These are phyloP conservation scores for Chytriomyces confervae DNA, from an alignment of 192 early-diverging fungal species.

Conservation along the genomic window DNA sequence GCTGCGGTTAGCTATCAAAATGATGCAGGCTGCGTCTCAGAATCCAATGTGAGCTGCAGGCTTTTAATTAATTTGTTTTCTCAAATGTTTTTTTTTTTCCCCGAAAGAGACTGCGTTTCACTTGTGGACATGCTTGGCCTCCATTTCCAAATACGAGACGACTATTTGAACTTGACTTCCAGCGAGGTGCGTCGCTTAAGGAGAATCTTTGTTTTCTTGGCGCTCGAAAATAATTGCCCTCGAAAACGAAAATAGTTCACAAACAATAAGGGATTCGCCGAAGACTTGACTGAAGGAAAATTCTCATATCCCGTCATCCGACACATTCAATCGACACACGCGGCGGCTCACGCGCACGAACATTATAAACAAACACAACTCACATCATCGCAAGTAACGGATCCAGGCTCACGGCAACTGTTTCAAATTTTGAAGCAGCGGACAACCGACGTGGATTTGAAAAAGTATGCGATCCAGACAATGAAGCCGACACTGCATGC, in stretches of 20 bases:
- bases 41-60: background rate
- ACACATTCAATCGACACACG: constrained; percentile 69
- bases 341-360: constrained; percentile 89
- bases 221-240: constrained; percentile 1
- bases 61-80: background rate
- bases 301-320: constrained; percentile 96
- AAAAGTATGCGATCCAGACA: constrained; percentile 82
- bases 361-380: constrained; percentile 91
- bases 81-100: background rate
- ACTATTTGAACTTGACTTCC: constrained; percentile 93
- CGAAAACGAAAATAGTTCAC: constrained; percentile 78
- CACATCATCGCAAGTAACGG: constrained; percentile 67
- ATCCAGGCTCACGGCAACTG: constrained; percentile 78
- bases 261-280: constrained; percentile 96
- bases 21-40: constrained; percentile 79
- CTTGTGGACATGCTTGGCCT: constrained; percentile 90
- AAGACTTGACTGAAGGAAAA: constrained; percentile 99
- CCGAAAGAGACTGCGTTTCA: constrained; percentile 71
- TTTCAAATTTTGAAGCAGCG: constrained; percentile 84
- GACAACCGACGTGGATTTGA: constrained; percentile 80
- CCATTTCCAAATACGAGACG: constrained; percentile 97
- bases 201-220: constrained; percentile 4
- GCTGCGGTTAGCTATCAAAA: constrained; percentile 86
- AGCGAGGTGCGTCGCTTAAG: constrained; percentile 54
- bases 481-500: constrained; percentile 86